Base-by-base conservation (phyloP, 2,329 filamentous ascomycete species). In the Chaetoscypha palmicola region DNA sequence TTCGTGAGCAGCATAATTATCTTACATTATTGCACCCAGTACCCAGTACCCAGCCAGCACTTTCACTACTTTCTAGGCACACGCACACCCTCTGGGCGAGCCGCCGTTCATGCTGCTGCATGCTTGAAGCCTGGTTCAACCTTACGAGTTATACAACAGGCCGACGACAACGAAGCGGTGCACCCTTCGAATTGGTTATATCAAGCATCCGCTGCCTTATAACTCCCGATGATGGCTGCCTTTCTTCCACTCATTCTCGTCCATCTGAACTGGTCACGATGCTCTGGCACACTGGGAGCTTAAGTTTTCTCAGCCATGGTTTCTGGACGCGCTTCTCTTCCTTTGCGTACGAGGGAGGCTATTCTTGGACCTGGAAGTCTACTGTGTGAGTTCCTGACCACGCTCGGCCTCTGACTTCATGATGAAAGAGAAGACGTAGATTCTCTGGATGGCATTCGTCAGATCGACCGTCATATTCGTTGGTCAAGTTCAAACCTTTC, bases 181-280 rank as follows among this genome's bases (percentile, higher is more conserved):
- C 22, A n/a, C 20, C 14, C 3, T 7, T 14, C 21, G 38, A 19
- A 21, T 10, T 14, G 24, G 24, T 1, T 32, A 37, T 33, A 38
- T 42, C 44, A 38, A 38, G 33, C 44, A 46, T 41, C 44, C 32
- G 12, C 21, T 22, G 38, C 35, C 38, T 38, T 34, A 38, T 38
- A 21, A 16, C 4, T 10, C 16, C 24, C 30, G n/a, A 40, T 16
- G 23, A 22, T 30, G 32, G 14, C 16, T 17, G 5, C 23, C 31
- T 33, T 36, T 19, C 33, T 33, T 23, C 33, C 43, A 30, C 31
- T 11, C 24, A 35, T 33, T 36, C 12, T 40, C 16, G 2, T 23
- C 11, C 11, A 22, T 11, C 21, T 37, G 14, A 8, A 5, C 9
- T n/a, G n/a, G n/a, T n/a, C n/a, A n/a, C n/a, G n/a, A n/a, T n/a